Base-by-base conservation (phyloP, 2,329 filamentous ascomycete species). In the Trichoderma harzianum region DNA sequence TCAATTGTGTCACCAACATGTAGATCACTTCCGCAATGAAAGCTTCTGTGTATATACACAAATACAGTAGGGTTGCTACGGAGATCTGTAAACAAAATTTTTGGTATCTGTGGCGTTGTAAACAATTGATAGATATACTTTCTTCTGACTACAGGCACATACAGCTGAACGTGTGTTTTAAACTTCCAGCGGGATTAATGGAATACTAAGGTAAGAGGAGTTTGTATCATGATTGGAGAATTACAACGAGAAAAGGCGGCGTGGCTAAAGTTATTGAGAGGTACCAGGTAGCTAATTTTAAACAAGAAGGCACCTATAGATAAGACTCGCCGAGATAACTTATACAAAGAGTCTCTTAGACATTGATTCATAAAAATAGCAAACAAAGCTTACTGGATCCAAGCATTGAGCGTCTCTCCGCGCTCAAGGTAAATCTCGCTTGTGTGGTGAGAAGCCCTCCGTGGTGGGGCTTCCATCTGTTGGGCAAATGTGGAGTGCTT, bases 381-480 rank as follows among this genome's bases (percentile, higher is more conserved):
- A 26, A 34, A 26, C 32, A 32, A 21, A n/a, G 21, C 64, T 67
- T n/a, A 28, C n/a, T 24, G 39, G 2, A 21, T 21, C 11, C 26
- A 32, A 53, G 39, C 61, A 55, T 26, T 32, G 12, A 34, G 57
- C 57, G 26, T 67, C 24, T 18, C 21, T 66, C 28, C 51, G 24
- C 51, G 53, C 61, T 28, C 60, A 34, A 8, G 18, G 53, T n/a
- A 43, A 68, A 68, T 61, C 66, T 69, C 66, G 66, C 57, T 69
- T 69, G 39, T 53, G 67, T 62, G 67, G 39, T 53, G 28, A 34
- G 43, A 69, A 69, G 30, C 67, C 67, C 57, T 62, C 39, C 26
- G 32, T 28, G 36, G 67, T 51, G 67, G 60, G 47, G 68, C 24
- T 3, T 64, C 47, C 24, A 64, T 70, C 60, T 70, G 68, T 70